Conservation (phyloP, 2,329 filamentous ascomycete species). For the Apiospora arundinis region DNA sequence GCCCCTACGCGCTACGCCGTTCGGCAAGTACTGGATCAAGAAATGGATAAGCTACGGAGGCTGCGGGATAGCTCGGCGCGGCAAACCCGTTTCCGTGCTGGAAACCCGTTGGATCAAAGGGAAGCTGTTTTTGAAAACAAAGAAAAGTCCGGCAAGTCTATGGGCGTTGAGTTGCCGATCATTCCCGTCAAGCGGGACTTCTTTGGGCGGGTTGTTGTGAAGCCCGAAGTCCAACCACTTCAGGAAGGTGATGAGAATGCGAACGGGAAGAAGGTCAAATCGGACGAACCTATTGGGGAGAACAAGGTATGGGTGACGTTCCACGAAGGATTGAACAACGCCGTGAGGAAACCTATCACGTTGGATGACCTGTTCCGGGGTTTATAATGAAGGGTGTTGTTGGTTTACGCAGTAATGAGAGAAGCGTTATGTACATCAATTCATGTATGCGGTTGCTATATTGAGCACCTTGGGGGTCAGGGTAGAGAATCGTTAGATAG, state of each 20-base stretch:
- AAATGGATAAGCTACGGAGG: conserved; percentile 76
- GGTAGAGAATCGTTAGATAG: too few relatives aligned
- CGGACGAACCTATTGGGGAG: conserved; percentile 46
- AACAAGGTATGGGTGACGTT: conserved; percentile 75
- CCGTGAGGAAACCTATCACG: conserved; percentile 76
- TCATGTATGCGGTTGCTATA: background rate
- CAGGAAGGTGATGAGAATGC: conserved; percentile 46
- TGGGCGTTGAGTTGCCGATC: conserved; percentile 40
- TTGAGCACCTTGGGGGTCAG: background rate
- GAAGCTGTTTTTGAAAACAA: conserved; percentile 44
- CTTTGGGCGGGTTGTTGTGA: conserved; percentile 46
- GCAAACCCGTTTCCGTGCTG: conserved; percentile 68
- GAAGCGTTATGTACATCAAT: background rate
- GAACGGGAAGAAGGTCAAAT: conserved; percentile 32
- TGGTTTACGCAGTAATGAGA: background rate
- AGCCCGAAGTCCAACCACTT: conserved; percentile 40
- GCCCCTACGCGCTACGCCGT: conserved; percentile 89
- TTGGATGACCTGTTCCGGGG: conserved; percentile 71
- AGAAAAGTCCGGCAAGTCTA: conserved; percentile 45
- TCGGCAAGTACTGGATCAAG: conserved; percentile 90
- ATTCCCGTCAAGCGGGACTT: conserved; percentile 48
- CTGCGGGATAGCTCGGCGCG: conserved; percentile 70
- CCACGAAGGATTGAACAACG: conserved; percentile 80
- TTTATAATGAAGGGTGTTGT: conserved; percentile 43
- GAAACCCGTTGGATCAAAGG: conserved; percentile 40